Base-by-base conservation (phyloP, 176 grass and related monocot genomes). In the Aegilops bicornis region DNA sequence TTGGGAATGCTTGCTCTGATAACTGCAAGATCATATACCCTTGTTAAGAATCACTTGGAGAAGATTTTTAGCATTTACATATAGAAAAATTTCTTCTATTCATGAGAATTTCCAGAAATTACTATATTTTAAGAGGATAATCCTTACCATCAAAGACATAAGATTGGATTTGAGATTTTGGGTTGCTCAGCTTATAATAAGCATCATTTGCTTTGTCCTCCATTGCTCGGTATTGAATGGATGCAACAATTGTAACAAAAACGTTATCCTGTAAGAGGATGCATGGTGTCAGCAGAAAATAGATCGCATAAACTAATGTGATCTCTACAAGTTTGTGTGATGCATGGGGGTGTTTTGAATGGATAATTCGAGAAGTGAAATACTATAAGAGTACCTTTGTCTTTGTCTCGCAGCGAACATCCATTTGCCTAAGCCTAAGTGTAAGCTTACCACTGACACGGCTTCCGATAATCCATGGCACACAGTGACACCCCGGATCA, bases 231-330 rank as follows among this genome's bases (percentile, higher is more conserved):
- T 94, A 89, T 89, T 94, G 89, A 76, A 94, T 66, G 24, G 92
- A 94, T 60, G 89, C 92, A 84, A 94, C 92, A 77, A 94, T 87
- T 42, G 84, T 94, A 59, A 94, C 89, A 47, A 94, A 94, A 52
- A 91, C 89, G 79, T 94, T 94, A 75, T 91, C 92, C 89, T 91
- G 58, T 52, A 36, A 85, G 66, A 73, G 29, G 64, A 68, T 71
- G 31, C 20, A 63, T 52, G 13, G 10, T 56, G 22, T 22, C 17
- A 27, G 29, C 19, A 81, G 47, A 20, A 89, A 36, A 66, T 75
- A 32, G 4, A 54, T 59, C 1, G 7, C 24, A 76, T 10, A 74
- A 73, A 70, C 0, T 0, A 68, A 45, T 60, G 17, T 27, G 23
- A 50, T 59, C n/a, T 8, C 48, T 25, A 22, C 8, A 80, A 65